Conservation (phyloP, 169 alveolate genomes). For the Amoebophrya sp. region DNA sequence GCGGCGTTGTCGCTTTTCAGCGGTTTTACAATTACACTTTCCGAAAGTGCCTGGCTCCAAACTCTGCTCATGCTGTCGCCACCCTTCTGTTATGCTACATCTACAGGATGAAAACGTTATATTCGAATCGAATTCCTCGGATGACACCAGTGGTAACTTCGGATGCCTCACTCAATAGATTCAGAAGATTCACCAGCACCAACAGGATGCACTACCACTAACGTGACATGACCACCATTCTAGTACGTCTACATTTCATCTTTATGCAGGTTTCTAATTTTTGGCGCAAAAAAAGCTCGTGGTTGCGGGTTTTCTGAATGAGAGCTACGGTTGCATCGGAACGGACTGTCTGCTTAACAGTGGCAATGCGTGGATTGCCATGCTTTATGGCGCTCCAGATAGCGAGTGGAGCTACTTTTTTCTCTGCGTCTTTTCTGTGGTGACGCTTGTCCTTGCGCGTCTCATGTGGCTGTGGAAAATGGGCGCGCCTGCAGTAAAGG, state of each 20-base stretch:
- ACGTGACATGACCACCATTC: no score
- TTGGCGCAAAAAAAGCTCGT: background rate
- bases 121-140: no score
- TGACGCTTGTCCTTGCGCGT: background rate
- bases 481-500: background rate
- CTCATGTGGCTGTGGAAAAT: background rate
- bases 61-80: background rate
- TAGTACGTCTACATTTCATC: no score
- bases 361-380: background rate
- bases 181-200: no score
- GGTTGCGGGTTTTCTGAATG: background rate
- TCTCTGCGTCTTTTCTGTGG: background rate
- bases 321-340: background rate
- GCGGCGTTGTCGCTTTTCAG: background rate
- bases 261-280: no score
- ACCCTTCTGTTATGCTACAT: no score
- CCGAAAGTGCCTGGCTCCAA: background rate
- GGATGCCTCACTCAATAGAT: no score
- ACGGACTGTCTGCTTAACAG: background rate
- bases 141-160: no score
- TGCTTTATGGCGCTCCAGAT: background rate
- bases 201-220: no score
- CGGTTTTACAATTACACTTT: background rate
- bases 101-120: no score
- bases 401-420: background rate